Base-by-base conservation (phyloP, 164 flowering plant genomes). In the Nymphaea colorata region DNA sequence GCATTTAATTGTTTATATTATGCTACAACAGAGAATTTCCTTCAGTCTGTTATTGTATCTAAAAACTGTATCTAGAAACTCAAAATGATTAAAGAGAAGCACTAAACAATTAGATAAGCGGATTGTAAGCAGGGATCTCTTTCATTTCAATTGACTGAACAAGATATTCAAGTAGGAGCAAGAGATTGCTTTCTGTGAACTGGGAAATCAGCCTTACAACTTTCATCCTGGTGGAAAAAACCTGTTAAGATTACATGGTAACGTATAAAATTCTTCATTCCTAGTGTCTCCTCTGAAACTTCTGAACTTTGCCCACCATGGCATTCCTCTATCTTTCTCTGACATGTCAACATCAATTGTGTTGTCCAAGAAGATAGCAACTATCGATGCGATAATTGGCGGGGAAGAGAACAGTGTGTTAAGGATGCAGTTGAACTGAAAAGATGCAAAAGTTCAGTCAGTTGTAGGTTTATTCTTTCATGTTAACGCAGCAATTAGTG, bases 301-400 rank as follows among this genome's bases (percentile, higher is more conserved):
- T 36, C 69, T 64, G 53, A 71, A 75, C 64, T 71, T 75, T 12
- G 67, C 74, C 77, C 77, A 75, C 75, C 77, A 75, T 4, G 59
- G 72, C 74, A 63, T 75, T 53, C 77, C 77, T 45, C 75, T 67
- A 47, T 71, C 77, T 63, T 75, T 75, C 72, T 64, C 72, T 43
- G 68, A 65, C 14, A 18, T 45, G 53, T 63, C 61, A 17, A 65
- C 64, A 44, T 71, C 75, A 11, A 75, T 55, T 4, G 77, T 71
- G 15, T 63, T 62, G 64, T 75, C 77, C 70, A 71, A 67, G n/a
- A 75, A 53, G 41, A 63, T 42, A 0, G 75, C 77, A 5, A 75
- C 60, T n/a, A 71, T 47, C 63, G 70, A 67, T 14, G 69, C 77
- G 41, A 68, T 71, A 17, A 67, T 68, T 14, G 77, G 66, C 15